These are phyloP conservation scores for Cystobasidiopsis lactophilus DNA, from an alignment of 768 basidiomycete genomes.

Conservation along the genomic window DNA sequence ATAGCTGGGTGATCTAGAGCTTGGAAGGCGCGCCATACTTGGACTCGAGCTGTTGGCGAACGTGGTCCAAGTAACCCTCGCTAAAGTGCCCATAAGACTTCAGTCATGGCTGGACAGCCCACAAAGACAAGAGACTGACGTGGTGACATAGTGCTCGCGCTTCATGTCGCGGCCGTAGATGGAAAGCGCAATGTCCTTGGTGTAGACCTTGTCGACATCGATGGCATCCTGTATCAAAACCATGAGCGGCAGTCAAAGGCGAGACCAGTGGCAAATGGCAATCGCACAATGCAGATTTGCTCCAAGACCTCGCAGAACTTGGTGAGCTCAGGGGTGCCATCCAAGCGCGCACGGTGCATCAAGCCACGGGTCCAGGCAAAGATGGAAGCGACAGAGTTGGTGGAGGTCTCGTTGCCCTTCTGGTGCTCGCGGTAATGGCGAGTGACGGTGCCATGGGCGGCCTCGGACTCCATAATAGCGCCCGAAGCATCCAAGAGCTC, in stretches of 20 bases:
- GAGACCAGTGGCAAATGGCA: neutral
- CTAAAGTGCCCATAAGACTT: neutral
- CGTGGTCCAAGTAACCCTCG: conserved; percentile 1
- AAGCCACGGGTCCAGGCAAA: conserved; percentile 97
- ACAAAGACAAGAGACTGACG: conserved; percentile 4
- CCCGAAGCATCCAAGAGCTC: conserved; percentile 56
- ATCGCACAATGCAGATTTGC: conserved; percentile 50
- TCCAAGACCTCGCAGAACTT: conserved; percentile 63
- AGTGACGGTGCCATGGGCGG: conserved; percentile 52
- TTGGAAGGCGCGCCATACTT: neutral
- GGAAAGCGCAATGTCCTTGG: conserved; percentile 61
- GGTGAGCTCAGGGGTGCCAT: conserved; percentile 50
- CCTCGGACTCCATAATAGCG: conserved; percentile 75
- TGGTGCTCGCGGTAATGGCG: conserved; percentile 90
- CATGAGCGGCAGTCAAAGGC: neutral
- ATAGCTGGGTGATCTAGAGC: too few species aligned
- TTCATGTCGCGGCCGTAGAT: conserved; percentile 77
- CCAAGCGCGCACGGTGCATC: conserved; percentile 45
- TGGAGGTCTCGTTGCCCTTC: conserved; percentile 92
- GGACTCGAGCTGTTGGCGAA: conserved; percentile 10
- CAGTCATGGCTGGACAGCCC: neutral
- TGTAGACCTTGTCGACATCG: conserved; percentile 16
- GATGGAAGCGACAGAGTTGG: conserved; percentile 95
- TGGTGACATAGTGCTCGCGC: conserved; percentile 76
- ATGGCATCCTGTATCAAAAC: neutral